Percentiles rank a stretch among this genome's conserved stretches.
Conservation (phyloP, 305 asterid species). For the Rubia balearica region DNA sequence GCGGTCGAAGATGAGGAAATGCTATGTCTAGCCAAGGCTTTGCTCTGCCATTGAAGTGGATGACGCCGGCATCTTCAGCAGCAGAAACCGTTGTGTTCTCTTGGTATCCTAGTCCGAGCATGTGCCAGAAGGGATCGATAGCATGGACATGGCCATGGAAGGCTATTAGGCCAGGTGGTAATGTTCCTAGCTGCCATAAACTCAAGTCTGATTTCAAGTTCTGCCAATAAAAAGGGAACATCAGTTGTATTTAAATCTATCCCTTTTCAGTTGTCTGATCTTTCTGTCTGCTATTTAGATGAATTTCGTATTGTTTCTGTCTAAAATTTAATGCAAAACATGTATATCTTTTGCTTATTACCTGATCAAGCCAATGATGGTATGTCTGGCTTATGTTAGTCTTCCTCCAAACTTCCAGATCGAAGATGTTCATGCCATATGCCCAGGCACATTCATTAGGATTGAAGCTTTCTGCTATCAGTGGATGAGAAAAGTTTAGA, state of each 20-base stretch:
- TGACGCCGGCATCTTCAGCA: constrained; percentile 74
- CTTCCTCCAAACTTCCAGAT: constrained; percentile 84
- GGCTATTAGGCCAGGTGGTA: constrained; percentile 92
- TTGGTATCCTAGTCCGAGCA: constrained; percentile 92
- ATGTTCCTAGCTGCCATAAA: constrained; percentile 94
- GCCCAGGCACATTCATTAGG: constrained; percentile 99
- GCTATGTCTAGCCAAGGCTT: constrained; percentile 99
- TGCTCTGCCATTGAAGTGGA: constrained; percentile 94
- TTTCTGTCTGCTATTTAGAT: not conserved
- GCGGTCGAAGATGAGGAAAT: constrained; percentile 67
- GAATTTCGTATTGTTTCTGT: not conserved
- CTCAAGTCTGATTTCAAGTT: constrained; percentile 85
- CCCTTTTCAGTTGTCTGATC: not conserved
- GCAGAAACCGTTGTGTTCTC: constrained; percentile 62
- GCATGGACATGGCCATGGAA: constrained; percentile 69
- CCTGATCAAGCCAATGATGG: constrained; percentile 84
- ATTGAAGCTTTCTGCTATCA: constrained; percentile 56
- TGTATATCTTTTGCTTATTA: constrained; percentile 14
- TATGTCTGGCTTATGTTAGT: constrained; percentile 75
- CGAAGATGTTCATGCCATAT: constrained; percentile 90
- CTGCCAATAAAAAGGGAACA: constrained; percentile 36
- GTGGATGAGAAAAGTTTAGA: constrained; percentile 84
- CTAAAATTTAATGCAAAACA: constrained; percentile 2
- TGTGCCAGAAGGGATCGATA: constrained; percentile 91
- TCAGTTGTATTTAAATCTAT: constrained; percentile 4